Conservation (phyloP, 805 yeast genomes). For the Kuraishia ogatae region DNA sequence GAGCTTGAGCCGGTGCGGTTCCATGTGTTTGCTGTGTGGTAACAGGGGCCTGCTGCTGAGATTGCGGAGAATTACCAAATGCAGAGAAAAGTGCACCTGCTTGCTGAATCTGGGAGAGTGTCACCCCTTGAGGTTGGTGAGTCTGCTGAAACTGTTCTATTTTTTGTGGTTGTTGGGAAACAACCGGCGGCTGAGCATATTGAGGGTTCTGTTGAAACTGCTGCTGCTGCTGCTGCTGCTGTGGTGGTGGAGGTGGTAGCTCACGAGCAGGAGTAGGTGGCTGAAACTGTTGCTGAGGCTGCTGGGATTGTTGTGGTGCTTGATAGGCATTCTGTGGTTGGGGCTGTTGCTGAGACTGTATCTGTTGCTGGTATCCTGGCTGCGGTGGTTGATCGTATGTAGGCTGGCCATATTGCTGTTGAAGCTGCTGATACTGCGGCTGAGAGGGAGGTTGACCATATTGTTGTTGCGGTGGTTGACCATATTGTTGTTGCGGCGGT, state of each 20-base stretch:
- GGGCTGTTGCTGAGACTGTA: constrained; percentile 5
- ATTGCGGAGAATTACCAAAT: background rate
- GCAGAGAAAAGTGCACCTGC: constrained; percentile 9
- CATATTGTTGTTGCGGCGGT: constrained; percentile 5
- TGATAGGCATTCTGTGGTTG: no score
- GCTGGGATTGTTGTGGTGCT: constrained; percentile 12
- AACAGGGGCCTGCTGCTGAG: constrained; percentile 1
- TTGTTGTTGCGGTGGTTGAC: constrained; percentile 3
- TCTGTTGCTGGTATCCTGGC: no score
- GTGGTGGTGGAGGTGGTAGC: constrained; percentile 3
- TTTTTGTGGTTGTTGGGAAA: no score
- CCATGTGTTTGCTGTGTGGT: constrained; percentile 10
- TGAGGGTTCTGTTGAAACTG: constrained; percentile 2
- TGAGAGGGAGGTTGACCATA: constrained; percentile 1
- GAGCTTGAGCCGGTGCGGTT: constrained; percentile 9
- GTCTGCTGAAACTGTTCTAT: constrained; percentile 5
- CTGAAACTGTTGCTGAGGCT: constrained; percentile 5
- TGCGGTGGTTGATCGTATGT: no score
- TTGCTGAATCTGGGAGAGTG: constrained; percentile 9
- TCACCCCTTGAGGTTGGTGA: constrained; percentile 8
- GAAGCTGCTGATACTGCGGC: constrained; percentile 7
- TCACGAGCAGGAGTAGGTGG: constrained; percentile 2
- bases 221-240: constrained; percentile 5
- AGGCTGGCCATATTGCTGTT: constrained; percentile 2
- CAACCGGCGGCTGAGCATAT: constrained; percentile 2